Evolutionary conservation across 345 rosid genomes (phyloP).

Genomic region (Moricandia arvensis): DNA sequence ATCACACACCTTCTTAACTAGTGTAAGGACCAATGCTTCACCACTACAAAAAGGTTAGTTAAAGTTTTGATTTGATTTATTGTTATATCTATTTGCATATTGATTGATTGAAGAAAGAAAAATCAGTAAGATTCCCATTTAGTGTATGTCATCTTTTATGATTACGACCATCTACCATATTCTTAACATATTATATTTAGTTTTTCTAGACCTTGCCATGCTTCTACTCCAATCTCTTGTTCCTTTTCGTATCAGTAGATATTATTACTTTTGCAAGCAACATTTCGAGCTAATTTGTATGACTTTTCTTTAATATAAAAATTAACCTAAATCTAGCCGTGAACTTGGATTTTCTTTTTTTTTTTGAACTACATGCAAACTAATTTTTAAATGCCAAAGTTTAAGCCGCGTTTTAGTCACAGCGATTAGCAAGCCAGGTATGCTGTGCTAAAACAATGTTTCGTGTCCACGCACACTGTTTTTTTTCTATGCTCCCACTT

Average conservation of each 20-base stretch:
- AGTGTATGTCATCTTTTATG: conserved; percentile 15
- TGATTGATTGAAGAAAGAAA: conserved; percentile 16
- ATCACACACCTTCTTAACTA: background rate
- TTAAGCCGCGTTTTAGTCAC: background rate
- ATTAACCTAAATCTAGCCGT: background rate
- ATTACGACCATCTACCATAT: conserved; percentile 31
- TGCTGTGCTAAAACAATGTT: background rate
- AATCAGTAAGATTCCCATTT: conserved; percentile 27
- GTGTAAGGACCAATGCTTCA: conserved; percentile 21
- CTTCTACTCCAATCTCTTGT: conserved; percentile 55
- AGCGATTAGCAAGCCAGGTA: background rate
- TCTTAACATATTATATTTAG: background rate
- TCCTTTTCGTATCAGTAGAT: conserved; percentile 27
- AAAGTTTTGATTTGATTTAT: conserved; percentile 27
- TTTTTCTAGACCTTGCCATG: conserved; percentile 47
- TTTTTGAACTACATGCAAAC: background rate
- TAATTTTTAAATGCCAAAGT: background rate
- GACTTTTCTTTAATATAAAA: background rate
- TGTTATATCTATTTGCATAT: background rate
- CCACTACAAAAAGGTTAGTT: conserved; percentile 18
- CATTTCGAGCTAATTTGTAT: background rate
- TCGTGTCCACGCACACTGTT: background rate
- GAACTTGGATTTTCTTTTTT: background rate
- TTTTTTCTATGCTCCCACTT: background rate
- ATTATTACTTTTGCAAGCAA: conserved; percentile 47